phyloP scores from a whole-genome alignment of 1,284 basidiomycete genomes.

The Thelephora terrestris region DNA sequence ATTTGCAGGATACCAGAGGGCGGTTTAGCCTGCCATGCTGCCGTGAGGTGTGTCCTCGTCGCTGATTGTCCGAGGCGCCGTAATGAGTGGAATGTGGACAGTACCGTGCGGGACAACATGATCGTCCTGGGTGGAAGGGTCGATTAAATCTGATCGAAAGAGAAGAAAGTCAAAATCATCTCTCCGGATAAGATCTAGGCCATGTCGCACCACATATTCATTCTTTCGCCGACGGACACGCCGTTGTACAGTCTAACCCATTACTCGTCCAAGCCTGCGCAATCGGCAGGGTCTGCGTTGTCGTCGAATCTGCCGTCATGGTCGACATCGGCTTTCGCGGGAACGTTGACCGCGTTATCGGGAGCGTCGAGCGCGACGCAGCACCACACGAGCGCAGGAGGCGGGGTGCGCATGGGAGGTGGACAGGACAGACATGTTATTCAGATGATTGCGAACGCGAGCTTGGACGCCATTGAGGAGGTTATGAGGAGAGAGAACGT shows the following conservation, averaged over 20 bases:
- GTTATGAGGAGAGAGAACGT: constrained; percentile 75
- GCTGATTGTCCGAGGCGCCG: neutral
- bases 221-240: constrained; percentile 74
- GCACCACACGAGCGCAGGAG: constrained; percentile 48
- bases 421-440: constrained; percentile 84
- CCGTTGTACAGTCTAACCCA: constrained; percentile 74
- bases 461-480: constrained; percentile 87
- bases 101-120: too few species aligned
- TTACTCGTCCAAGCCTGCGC: constrained; percentile 61
- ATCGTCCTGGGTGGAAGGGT: neutral
- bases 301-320: constrained; percentile 74
- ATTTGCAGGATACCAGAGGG: constrained; percentile 1
- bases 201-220: constrained; percentile 79
- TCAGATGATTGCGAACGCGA: constrained; percentile 94
- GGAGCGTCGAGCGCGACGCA: constrained; percentile 69
- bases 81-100: neutral
- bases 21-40: neutral
- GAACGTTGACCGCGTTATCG: constrained; percentile 74
- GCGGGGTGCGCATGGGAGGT: constrained; percentile 50
- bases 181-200: neutral
- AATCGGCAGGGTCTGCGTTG: constrained; percentile 47
- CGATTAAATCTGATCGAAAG: neutral
- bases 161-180: too few species aligned
- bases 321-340: constrained; percentile 80
- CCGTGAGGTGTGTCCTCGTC: too few species aligned